Conservation (phyloP, 148 eudicot genomes). For the Camellia sinensis region DNA sequence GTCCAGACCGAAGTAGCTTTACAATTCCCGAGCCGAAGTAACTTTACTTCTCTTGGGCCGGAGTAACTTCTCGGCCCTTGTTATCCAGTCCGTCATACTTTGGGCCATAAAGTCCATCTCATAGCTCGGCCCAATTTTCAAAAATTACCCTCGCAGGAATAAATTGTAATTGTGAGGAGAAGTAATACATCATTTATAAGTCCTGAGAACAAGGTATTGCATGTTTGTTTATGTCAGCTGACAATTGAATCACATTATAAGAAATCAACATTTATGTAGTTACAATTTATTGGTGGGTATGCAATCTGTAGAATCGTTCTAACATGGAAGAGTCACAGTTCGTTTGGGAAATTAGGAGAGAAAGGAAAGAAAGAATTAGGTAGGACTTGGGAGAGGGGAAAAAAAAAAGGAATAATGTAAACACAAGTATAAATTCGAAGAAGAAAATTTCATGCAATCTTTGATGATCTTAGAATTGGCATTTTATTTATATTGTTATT, state of each 20-base stretch:
- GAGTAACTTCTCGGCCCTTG: too few species aligned
- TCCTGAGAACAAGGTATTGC: background rate
- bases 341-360: too few species aligned
- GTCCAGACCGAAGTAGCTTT: too few species aligned
- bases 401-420: background rate
- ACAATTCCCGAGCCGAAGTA: too few species aligned
- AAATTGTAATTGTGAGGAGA: background rate
- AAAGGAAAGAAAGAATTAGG: too few species aligned
- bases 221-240: background rate
- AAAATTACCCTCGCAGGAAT: too few species aligned
- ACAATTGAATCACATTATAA: background rate
- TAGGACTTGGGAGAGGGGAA: too few species aligned
- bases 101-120: too few species aligned
- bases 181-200: background rate
- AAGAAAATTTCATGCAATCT: background rate
- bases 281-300: background rate
- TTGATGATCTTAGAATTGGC: background rate
- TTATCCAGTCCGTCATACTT: too few species aligned
- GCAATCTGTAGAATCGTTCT: background rate
- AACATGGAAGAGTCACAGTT: background rate
- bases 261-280: background rate
- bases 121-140: too few species aligned
- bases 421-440: background rate
- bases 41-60: too few species aligned
- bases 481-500: background rate